phyloP scores from a whole-genome alignment of 805 yeast species.

The Saturnispora serradocipensis region DNA sequence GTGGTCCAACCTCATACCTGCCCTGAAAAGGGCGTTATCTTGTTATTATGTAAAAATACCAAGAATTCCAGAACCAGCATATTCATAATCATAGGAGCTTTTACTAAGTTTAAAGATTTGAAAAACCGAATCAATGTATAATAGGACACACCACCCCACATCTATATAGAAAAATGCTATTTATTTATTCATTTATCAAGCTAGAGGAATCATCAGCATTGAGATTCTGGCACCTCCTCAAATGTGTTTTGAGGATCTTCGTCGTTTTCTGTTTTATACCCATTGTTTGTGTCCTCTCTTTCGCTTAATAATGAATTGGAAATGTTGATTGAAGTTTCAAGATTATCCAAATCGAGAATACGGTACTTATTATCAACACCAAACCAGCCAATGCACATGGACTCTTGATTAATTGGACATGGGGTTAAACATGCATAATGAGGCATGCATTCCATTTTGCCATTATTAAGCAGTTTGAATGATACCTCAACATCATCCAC shows the following conservation, averaged over 20 bases:
- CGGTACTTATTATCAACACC: conserved; percentile 10
- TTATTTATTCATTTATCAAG: background rate
- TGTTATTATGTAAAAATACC: conserved; percentile 46
- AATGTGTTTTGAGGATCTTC: background rate
- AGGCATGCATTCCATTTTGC: conserved; percentile 17
- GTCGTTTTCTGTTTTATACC: background rate
- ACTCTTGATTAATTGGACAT: conserved; percentile 10
- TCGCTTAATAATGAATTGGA: background rate
- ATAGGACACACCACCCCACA: background rate
- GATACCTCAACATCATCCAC: conserved; percentile 16
- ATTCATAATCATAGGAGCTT: background rate
- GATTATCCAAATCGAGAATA: conserved; percentile 11
- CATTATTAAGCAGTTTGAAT: conserved; percentile 15
- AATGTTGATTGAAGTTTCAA: background rate
- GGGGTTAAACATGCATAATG: conserved; percentile 19
- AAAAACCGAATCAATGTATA: background rate
- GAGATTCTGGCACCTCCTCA: conserved; percentile 12
- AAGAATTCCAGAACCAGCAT: background rate
- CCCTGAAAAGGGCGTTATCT: conserved; percentile 53
- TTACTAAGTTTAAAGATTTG: background rate
- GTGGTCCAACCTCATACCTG: conserved; percentile 53
- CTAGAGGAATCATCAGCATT: background rate
- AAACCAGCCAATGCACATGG: conserved; percentile 8
- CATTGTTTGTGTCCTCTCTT: background rate
- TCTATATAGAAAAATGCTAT: background rate